phyloP scores from a whole-genome alignment of 495 filamentous ascomycete species.

The Penicillium diatomitis region DNA sequence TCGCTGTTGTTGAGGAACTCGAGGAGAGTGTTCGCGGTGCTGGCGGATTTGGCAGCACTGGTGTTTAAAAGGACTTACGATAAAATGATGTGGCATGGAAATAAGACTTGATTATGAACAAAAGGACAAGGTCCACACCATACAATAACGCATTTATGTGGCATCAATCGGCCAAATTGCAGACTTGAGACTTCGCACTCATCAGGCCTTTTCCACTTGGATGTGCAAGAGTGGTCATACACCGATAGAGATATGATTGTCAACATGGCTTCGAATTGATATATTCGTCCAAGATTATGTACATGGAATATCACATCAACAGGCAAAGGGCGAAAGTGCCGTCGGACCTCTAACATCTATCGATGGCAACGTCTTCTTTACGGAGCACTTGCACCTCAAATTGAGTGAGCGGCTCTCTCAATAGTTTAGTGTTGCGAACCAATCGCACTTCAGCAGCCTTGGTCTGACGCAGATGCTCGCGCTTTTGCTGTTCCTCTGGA shows the following conservation, averaged over 20 bases:
- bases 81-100: background rate
- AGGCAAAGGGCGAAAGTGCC: no score
- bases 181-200: no score
- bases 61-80: constrained; percentile 21
- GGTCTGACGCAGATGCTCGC: constrained; percentile 53
- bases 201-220: no score
- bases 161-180: no score
- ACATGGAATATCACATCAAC: no score
- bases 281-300: no score
- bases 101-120: background rate
- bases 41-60: constrained; percentile 92
- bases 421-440: constrained; percentile 56
- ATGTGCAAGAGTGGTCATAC: no score
- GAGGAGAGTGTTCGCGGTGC: constrained; percentile 85
- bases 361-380: constrained; percentile 11
- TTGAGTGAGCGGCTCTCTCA: constrained; percentile 49
- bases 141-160: no score
- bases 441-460: constrained; percentile 76
- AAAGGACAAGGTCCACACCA: no score
- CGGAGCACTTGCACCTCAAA: constrained; percentile 31
- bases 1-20: constrained; percentile 75
- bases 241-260: no score
- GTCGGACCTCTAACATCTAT: background rate
- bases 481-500: constrained; percentile 49
- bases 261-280: no score